Base-by-base conservation (phyloP, 257 asterid genomes). In the Asclepias syriaca region DNA sequence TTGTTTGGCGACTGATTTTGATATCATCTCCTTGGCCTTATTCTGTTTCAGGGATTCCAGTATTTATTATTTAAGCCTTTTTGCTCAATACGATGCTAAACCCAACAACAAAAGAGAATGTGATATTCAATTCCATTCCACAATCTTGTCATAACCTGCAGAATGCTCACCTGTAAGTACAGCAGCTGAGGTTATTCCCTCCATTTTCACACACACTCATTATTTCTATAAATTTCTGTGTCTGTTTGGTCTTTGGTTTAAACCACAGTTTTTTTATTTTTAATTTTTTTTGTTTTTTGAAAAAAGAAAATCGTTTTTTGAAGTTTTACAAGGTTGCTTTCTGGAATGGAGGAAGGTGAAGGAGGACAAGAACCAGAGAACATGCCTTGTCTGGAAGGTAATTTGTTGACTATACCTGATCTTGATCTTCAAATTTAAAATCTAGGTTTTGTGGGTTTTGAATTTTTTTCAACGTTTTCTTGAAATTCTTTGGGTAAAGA, bases 241-340 rank as follows among this genome's bases (percentile, higher is more conserved):
- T 43, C 10, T 43, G 11, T 43, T 7, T 8, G 12, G 63, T 22
- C 63, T 22, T 56, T 22, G 63, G 16, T 57, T 57, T 59, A 4
- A 34, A 59, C 65, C 8, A 27, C 16, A 59, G 65, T 59, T 27
- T 5, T 59, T 32, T 12, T 5, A 8, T 59, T 27, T 5, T 59
- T 32, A 24, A 0, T 24, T 24, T 24, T 0, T 24, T 24, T 24
- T 24, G 27, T 24, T 24, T 24, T 24, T 24, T 24, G 27, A 24
- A 24, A 24, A 24, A 24, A 24, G 27, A 24, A 24, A 24, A 24
- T 24, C 27, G 0, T 12, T 5, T 64, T 61, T 6, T 16, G 48
- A 64, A 64, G 50, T 64, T 64, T 37, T 37, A 37, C 68, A 18
- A 64, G 27, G 68, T 18, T 64, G 68, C 45, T 64, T 37, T 64